Evolutionary conservation across 2,329 filamentous ascomycete genomes (phyloP).

Genomic region (Fusarium hostae): DNA sequence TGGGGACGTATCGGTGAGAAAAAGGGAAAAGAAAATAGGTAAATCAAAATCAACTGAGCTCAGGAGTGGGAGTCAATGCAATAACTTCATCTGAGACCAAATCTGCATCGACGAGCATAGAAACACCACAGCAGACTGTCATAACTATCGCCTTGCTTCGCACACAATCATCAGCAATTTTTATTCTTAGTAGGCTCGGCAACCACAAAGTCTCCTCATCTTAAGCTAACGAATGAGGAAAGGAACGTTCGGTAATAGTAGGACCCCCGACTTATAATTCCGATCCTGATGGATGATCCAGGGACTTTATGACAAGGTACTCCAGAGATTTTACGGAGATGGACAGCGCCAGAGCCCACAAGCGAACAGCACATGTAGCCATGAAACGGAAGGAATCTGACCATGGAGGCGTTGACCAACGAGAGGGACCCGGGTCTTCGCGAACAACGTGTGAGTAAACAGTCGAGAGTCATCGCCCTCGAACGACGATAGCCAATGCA

Average conservation of each 20-base stretch:
- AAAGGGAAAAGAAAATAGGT: not conserved
- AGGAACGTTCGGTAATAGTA: constrained; percentile 20
- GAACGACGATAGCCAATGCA: constrained; percentile 26
- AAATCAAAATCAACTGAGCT: constrained; percentile 3
- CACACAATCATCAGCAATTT: not conserved
- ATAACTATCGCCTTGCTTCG: not conserved
- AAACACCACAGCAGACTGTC: not conserved
- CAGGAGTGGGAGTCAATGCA: not conserved
- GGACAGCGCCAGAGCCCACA: constrained; percentile 28
- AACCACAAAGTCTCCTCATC: not conserved
- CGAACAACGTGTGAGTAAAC: constrained; percentile 41
- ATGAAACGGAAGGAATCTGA: constrained; percentile 40
- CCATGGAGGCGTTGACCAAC: constrained; percentile 40
- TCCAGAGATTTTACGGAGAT: constrained; percentile 39
- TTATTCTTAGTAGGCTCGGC: not conserved
- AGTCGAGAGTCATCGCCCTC: constrained; percentile 23
- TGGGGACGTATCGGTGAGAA: constrained; percentile 6
- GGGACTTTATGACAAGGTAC: constrained; percentile 24
- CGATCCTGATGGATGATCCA: constrained; percentile 16
- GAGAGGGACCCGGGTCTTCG: constrained; percentile 40
- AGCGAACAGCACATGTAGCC: constrained; percentile 40
- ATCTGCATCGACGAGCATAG: not conserved
- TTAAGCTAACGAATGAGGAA: constrained; percentile 2
- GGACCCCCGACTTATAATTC: constrained; percentile 8
- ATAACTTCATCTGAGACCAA: not conserved